Evolutionary conservation across 164 flowering plant genomes (phyloP), one percentile per base, ranked within the genome.

Genomic region (Saururus chinensis): DNA sequence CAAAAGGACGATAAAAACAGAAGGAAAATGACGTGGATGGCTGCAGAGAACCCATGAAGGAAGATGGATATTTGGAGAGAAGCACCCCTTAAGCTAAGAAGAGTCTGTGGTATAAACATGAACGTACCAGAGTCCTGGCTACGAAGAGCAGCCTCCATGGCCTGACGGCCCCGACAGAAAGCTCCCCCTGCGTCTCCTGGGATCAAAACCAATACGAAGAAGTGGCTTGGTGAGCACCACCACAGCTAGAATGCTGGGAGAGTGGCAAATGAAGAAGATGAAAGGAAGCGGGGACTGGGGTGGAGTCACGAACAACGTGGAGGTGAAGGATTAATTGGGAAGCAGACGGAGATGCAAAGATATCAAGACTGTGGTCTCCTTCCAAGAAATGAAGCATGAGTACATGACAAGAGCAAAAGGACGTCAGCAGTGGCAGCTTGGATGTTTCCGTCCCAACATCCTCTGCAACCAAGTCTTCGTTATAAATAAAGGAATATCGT

Each of bases 1-100:
- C 84, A 83, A 49, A 56, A 66, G 11, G 74, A 24, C 20, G 72
- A 66, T n/a, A 84, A 59, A 52, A 61, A 61, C 49, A 79, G 51
- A 13, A 84, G 66, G 79, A 84, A 63, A 64, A 78, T 30, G 19
- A 85, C 35, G 70, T 87, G 87, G 21, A 73, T 60, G 11, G 66
- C 71, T 65, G 70, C 82, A 59, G 85, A 84, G 61, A 81, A 57
- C 62, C 74, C 82, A 71, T 74, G 84, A 16, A 73, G 53, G 60
- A 82, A 78, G 41, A 77, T 61, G 61, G 85, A 85, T 56, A 80
- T 70, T 1, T 73, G 70, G 41, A 81, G 70, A 25, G 82, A 73
- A 66, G 26, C 68, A 64, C 60, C 53, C 13, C 62, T n/a, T 37
- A 40, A 56, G 58, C 59, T 57, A 35, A 55, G 55, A 20, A 40